These are phyloP conservation scores for Sphagnum fallax DNA, from an alignment of 228 moss, liverwort and hornwort genomes.

Conservation along the genomic window DNA sequence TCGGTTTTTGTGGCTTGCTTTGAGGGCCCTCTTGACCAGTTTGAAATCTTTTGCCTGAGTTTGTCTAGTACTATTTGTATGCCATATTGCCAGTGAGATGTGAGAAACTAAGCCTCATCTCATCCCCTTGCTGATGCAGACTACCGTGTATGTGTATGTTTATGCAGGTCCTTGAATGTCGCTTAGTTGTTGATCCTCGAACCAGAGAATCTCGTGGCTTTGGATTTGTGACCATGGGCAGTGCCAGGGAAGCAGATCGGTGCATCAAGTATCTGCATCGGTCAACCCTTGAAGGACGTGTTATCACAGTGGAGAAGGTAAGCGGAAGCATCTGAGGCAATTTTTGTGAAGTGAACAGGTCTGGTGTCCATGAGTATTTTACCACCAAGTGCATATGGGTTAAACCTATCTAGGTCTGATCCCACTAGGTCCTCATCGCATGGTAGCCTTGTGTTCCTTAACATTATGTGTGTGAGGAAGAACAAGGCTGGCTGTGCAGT, in stretches of 20 bases:
- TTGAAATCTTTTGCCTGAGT: no score
- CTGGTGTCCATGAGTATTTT: constrained; percentile 10
- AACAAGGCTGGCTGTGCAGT: no score
- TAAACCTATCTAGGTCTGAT: constrained; percentile 25
- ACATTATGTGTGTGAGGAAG: no score
- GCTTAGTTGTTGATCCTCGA: constrained; percentile 58
- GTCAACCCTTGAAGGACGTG: constrained; percentile 59
- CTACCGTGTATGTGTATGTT: background rate
- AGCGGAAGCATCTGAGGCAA: constrained; percentile 14
- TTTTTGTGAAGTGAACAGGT: constrained; percentile 20
- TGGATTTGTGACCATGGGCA: constrained; percentile 58
- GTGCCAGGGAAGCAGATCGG: constrained; percentile 51
- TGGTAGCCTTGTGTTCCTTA: no score
- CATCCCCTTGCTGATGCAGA: background rate
- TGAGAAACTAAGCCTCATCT: background rate
- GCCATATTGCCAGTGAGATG: no score
- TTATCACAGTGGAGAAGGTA: constrained; percentile 70
- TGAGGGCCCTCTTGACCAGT: background rate
- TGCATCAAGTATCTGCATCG: constrained; percentile 55
- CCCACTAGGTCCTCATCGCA: background rate
- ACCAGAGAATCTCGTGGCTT: constrained; percentile 63
- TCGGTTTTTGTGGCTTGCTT: background rate
- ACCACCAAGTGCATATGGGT: background rate
- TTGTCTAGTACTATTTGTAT: no score
- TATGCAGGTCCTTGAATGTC: constrained; percentile 52